Base-by-base conservation (phyloP, 148 eudicot species). In the Rhododendron vialii region DNA sequence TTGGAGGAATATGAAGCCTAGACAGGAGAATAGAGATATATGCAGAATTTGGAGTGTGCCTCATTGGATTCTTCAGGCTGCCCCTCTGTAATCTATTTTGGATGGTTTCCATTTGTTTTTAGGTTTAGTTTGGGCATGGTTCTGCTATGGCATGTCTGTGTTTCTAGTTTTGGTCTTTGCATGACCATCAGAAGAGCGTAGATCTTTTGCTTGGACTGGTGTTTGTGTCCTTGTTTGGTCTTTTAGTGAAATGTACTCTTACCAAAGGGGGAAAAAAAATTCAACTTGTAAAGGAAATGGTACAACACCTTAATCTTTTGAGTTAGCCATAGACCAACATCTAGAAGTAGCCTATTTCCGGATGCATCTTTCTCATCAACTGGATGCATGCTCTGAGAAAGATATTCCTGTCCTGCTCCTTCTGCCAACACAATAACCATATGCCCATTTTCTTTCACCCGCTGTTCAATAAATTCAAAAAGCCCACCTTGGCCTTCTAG, bases 351-450 rank as follows among this genome's bases (percentile, higher is more conserved):
- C 88, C 88, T 88, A 82, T 92, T 92, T 88, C 94, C 94, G 2
- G 94, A 92, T 59, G 94, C 94, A 86, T 92, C 94, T 88, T 85
- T 92, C 76, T 85, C 92, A 78, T 85, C 85, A 75, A 53, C 67
- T 61, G 89, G 86, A 17, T 85, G 87, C 73, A 87, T 81, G 87
- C 86, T 90, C 88, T 90, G 90, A 77, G 93, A 87, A 87, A 91
- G 82, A 88, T 83, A 91, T 22, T 92, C 94, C 86, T 92, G 94
- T 33, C 94, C 94, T 38, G 94, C 94, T 82, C 94, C 94, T 89
- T 92, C 93, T 82, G 94, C 94, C 83, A 92, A 85, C 26, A 92
- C 94, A 85, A 92, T 91, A 35, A 92, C 90, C 47, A 92, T 80
- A 81, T 92, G 94, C 75, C 93, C 84, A 85, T 92, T 92, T 87